Percentiles rank a stretch among this genome's conserved stretches.
These are phyloP conservation scores for Auxenochlorella pyrenoidosa DNA, from an alignment of 139 green algal genomes.

Conservation along the genomic window DNA sequence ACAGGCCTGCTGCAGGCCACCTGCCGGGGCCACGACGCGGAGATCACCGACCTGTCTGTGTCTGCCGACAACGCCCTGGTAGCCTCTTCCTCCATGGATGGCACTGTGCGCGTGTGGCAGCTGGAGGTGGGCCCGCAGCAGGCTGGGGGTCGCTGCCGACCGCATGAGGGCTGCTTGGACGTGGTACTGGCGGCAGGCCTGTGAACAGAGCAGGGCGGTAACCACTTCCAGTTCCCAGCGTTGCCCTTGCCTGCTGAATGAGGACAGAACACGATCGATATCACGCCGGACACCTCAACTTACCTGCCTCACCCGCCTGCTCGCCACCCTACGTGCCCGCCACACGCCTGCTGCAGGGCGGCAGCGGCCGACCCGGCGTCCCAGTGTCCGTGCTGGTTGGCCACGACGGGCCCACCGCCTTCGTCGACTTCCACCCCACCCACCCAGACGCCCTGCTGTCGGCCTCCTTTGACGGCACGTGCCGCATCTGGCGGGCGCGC, in stretches of 20 bases:
- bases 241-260: too few species aligned
- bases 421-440: slow-evolving; percentile 73
- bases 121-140: slow-evolving; percentile 34
- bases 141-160: too few species aligned
- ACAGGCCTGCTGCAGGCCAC: slow-evolving; percentile 70
- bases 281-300: too few species aligned
- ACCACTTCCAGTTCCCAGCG: too few species aligned
- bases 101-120: slow-evolving; percentile 73
- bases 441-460: slow-evolving; percentile 70
- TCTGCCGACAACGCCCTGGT: slow-evolving; percentile 76
- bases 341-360: neutral
- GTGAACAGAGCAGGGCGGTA: too few species aligned
- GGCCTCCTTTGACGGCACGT: slow-evolving; percentile 76
- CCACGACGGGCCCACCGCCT: slow-evolving; percentile 64
- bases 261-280: too few species aligned
- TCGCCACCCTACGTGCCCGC: neutral
- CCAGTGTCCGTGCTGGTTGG: slow-evolving; percentile 72
- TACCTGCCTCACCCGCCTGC: too few species aligned
- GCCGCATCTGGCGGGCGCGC: slow-evolving; percentile 73
- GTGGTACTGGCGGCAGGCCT: too few species aligned
- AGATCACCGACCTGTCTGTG: slow-evolving; percentile 95
- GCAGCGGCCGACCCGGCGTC: slow-evolving; percentile 38
- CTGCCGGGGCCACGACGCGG: slow-evolving; percentile 81
- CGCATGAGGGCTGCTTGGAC: too few species aligned
- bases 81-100: slow-evolving; percentile 78